Evolutionary conservation across 2,329 filamentous ascomycete species (phyloP), one percentile per base, ranked within the genome.

Genomic region (Pezicula neosporulosa): DNA sequence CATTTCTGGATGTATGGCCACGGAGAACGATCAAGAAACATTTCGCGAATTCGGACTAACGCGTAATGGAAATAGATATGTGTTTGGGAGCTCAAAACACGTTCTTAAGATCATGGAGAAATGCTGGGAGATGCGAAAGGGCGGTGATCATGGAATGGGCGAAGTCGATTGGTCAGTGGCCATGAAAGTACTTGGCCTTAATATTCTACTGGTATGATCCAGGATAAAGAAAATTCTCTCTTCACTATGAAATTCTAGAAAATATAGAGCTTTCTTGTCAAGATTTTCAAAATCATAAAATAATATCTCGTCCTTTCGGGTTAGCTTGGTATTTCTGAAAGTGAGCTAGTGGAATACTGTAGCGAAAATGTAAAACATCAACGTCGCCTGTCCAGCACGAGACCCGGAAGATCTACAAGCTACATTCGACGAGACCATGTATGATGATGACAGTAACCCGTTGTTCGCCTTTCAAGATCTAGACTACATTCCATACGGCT

Each of bases 381-480:
- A 4, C 37, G 36, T 38, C 36, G 36, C 36, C 36, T 13, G 36
- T 39, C 18, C 9, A 39, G 37, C 37, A 39, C 28, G 3, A 30
- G 28, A 39, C 37, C 2, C 15, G 3, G 2, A 2, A 19, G 15
- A 39, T 13, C 37, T 13, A 13, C 5, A 39, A 39, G 37, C 37
- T 13, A 39, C 9, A 39, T 19, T 19, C 37, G 15, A 19, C 7
- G 18, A 39, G 18, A 37, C 35, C 3, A 60, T 65, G 48, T 55
- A 65, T 35, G 56, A 56, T 15, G 53, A 55, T 24, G 52, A 55
- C 44, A 54, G 52, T 4, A 50, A 44, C 30, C 56, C 56, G 8
- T 36, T 54, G 36, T 60, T 62, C 27, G 66, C 65, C 9, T 66
- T 68, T 43, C 60, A 66, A 12, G 62, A 60, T 16, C 50, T 61